Conservation (phyloP, 2,329 filamentous ascomycete genomes). For the Fusarium proliferatum region DNA sequence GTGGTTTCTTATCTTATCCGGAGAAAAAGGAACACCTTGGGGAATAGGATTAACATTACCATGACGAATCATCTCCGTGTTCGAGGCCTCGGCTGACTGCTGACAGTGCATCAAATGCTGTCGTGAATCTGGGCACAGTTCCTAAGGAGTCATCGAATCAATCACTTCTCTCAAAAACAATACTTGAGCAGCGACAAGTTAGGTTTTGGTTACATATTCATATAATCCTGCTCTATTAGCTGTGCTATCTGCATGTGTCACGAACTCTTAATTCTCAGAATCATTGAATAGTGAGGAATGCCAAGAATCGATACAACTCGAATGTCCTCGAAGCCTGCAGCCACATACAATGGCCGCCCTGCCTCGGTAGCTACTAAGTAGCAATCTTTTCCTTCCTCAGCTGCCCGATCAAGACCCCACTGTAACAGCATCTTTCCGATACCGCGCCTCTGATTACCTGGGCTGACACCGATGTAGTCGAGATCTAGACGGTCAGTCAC, state of each 20-base stretch:
- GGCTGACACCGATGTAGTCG: slow-evolving; percentile 13
- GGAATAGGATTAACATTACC: neutral
- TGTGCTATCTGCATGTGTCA: accelerated
- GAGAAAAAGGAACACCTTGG: neutral
- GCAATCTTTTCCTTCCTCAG: neutral
- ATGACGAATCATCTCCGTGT: neutral
- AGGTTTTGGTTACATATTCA: neutral
- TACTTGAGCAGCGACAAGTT: neutral
- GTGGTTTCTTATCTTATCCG: neutral
- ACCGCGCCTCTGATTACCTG: slow-evolving; percentile 5
- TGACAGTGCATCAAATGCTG: neutral
- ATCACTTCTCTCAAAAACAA: neutral
- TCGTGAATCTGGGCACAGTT: neutral
- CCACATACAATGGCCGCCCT: slow-evolving; percentile 4
- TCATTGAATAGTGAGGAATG: slow-evolving; percentile 21
- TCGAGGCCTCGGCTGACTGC: neutral
- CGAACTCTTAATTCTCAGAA: neutral
- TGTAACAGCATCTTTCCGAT: slow-evolving; percentile 1
- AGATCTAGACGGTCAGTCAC: slow-evolving; percentile 1
- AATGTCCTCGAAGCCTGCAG: slow-evolving; percentile 1
- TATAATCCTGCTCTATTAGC: accelerated
- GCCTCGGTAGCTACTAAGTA: slow-evolving; percentile 15
- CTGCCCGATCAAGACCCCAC: slow-evolving; percentile 3
- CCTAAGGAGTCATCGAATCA: accelerated
- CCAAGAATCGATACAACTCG: neutral